These are phyloP conservation scores for Globisporangium abappressorium DNA, from an alignment of 352 stramenopile species.

Conservation along the genomic window DNA sequence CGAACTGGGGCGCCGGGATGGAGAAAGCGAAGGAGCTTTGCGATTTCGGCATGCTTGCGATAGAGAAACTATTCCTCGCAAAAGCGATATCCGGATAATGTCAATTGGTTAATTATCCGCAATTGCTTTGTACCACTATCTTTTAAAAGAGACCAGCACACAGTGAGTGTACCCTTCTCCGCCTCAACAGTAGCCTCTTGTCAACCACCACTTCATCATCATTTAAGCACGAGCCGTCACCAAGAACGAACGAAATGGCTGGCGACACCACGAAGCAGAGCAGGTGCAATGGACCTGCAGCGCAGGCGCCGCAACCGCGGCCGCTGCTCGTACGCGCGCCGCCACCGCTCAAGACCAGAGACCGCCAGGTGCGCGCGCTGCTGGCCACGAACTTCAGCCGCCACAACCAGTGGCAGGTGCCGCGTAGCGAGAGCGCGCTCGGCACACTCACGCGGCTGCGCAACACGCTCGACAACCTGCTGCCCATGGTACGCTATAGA, in stretches of 20 bases:
- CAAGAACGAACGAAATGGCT: slow-evolving; percentile 8
- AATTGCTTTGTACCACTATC: too few relatives aligned
- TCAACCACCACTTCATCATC: too few relatives aligned
- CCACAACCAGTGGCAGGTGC: slow-evolving; percentile 57
- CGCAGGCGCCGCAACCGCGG: not conserved
- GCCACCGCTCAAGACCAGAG: slow-evolving; percentile 24
- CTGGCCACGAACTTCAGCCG: slow-evolving; percentile 30
- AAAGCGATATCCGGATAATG: too few relatives aligned
- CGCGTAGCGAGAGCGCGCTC: slow-evolving; percentile 17
- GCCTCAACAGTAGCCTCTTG: too few relatives aligned
- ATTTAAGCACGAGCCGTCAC: not conserved
- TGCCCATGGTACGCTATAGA: slow-evolving; percentile 16
- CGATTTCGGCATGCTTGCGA: too few relatives aligned
- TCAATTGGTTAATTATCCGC: too few relatives aligned
- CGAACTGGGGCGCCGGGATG: too few relatives aligned
- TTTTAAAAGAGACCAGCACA: too few relatives aligned
- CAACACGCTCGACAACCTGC: slow-evolving; percentile 40
- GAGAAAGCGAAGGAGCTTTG: too few relatives aligned
- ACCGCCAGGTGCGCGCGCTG: slow-evolving; percentile 39
- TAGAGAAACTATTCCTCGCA: too few relatives aligned
- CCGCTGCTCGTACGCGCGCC: slow-evolving; percentile 26
- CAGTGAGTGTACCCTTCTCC: too few relatives aligned
- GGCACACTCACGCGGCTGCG: slow-evolving; percentile 35
- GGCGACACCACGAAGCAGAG: not conserved
- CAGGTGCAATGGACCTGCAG: not conserved